A percentile compares a stretch with the other conserved stretches of the same genome.
phyloP scores from a whole-genome alignment of 2,329 filamentous ascomycete genomes.

The Cladophialophora yegresii region DNA sequence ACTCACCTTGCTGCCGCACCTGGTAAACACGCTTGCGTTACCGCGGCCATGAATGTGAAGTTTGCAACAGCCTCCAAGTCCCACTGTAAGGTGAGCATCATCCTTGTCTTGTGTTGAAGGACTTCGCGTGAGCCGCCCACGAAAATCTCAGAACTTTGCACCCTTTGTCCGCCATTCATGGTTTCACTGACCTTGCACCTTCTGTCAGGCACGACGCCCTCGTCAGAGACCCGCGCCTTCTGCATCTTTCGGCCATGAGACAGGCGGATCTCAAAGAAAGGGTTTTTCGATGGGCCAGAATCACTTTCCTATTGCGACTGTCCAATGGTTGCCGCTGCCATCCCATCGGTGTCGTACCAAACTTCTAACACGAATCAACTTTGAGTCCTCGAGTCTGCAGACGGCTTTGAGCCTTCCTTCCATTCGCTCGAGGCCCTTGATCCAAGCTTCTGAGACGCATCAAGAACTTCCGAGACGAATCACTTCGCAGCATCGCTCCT shows the following conservation, averaged over 20 bases:
- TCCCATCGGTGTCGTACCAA: no score
- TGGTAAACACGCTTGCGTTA: not conserved
- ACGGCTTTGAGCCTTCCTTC: no score
- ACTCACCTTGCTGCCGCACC: conserved; percentile 6
- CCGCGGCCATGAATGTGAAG: not conserved
- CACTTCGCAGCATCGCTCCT: no score
- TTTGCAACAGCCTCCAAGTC: not conserved
- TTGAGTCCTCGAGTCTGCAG: no score
- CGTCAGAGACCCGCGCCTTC: not conserved
- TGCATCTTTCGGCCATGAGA: not conserved
- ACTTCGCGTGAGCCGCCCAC: not conserved
- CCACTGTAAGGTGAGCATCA: not conserved
- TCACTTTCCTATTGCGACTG: no score
- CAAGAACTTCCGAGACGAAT: no score
- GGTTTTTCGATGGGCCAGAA: not conserved
- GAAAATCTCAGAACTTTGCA: not conserved
- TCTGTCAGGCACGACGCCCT: not conserved
- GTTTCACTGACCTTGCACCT: not conserved
- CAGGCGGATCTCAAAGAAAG: not conserved
- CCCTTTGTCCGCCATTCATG: not conserved
- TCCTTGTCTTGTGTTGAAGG: not conserved
- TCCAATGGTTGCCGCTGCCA: no score
- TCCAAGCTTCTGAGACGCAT: no score
- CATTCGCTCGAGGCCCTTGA: no score
- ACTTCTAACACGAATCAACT: no score